Evolutionary conservation across 2,329 filamentous ascomycete genomes (phyloP), one percentile per base, ranked within the genome.

Genomic region (Aspergillus hiratsukae): DNA sequence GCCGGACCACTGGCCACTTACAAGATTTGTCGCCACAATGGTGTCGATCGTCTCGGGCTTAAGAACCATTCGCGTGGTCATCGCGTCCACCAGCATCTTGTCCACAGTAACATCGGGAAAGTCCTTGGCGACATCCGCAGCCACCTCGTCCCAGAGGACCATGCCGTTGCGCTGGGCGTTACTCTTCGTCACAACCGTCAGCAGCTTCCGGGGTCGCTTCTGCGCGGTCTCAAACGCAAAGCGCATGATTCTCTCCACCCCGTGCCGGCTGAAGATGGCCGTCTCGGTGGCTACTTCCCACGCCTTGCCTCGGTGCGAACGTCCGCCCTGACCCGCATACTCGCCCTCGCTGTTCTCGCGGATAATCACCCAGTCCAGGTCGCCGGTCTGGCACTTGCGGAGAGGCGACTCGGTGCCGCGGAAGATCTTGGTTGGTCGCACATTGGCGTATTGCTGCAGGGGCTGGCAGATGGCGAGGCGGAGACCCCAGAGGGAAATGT

Each of bases 301-400:
- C 0, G 81, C 76, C 54, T 79, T 75, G 8, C 83, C 81, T 2
- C 74, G 71, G 69, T 87, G 85, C 0, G 83, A 84, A 0, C 83
- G 79, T 0, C 85, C 85, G 1, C 85, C 85, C 56, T 87, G 83
- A 0, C 85, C 84, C 0, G 84, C 83, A 59, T 87, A 87, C 64
- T 87, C 85, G 52, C 85, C 85, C 61, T 87, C 85, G 27, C 81
- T 84, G 70, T 87, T 87, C 72, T 87, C 86, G 25, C 85, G 82
- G 43, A 87, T 74, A 53, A 87, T 86, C 9, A 87, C 82, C 83
- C 84, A 87, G 71, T 87, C 83, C 0, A 87, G 79, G 51, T 87
- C 83, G 0, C 83, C 83, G 0, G 80, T 76, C 70, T 62, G 77
- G 74, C 55, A 81, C 72, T 55, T 78, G 75, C 55, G 78, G 66